Evolutionary conservation across 352 stramenopile species (phyloP), one percentile per base, ranked within the genome.

Genomic region (Phytophthora rubi): DNA sequence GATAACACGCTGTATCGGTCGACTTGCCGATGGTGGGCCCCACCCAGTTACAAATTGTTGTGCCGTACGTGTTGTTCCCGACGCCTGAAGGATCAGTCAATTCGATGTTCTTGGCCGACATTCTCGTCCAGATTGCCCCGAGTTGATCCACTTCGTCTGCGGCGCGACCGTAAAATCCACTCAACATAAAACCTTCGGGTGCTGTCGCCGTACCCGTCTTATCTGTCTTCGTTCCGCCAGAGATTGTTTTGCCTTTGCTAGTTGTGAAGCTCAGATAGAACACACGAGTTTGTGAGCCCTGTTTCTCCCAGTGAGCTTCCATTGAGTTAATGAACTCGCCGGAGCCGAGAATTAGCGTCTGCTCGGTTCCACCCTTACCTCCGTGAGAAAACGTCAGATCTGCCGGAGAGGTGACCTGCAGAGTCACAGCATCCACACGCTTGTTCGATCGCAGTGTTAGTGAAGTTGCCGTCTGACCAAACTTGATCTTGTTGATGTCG

Each of bases 261-360:
- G 82, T 90, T 4, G 62, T 76, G 4, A 78, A 75, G 21, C 73
- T 80, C 13, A 86, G 56, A 53, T 79, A 88, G 58, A 84, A 88
- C 13, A 86, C 70, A 15, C 71, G 73, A 13, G 79, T 88, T 37
- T 65, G 62, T 4, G 62, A 35, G 32, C 66, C 55, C 23, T 86
- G 75, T 76, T 85, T 77, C n/a, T 21, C 82, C 76, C 68, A 77
- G 57, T 89, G 82, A 26, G 68, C 23, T 57, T 89, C 79, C 48
- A 86, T 71, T 0, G 65, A 71, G 9, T 47, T 71, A 13, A 75
- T 71, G 44, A 44, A 45, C 28, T 77, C 70, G 6, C 71, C 77
- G 5, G 59, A 47, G 35, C 58, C 73, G 0, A 88, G 71, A 57
- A 64, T 73, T 12, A 89, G 70, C n/a, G 68, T 82, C 45, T 74